Conservation (phyloP, 1,139 yeast genomes). For the Wickerhamomyces sp. region DNA sequence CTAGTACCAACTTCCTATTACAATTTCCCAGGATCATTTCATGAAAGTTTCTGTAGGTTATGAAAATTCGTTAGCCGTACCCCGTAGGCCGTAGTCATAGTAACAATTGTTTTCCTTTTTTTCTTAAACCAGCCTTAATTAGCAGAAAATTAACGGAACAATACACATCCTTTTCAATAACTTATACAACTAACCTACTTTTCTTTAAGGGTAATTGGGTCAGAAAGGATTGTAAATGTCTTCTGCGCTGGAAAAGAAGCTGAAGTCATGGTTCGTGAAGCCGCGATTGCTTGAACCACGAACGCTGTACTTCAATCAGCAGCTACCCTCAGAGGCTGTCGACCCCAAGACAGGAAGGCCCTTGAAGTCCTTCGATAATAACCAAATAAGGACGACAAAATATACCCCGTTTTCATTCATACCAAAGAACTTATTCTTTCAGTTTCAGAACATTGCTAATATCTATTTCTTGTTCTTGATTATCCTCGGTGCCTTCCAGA, state of each 20-base stretch:
- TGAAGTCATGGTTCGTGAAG: constrained; percentile 10
- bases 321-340: constrained; percentile 55
- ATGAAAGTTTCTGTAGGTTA: no score
- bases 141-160: no score
- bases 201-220: no score
- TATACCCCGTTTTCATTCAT: constrained; percentile 87
- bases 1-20: no score
- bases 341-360: constrained; percentile 62
- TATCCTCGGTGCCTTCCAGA: constrained; percentile 80
- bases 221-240: no score
- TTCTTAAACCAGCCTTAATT: no score
- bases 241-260: not conserved
- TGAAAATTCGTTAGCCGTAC: no score
- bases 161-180: no score
- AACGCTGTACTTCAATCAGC: constrained; percentile 60
- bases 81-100: no score
- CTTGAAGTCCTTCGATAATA: constrained; percentile 56
- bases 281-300: constrained; percentile 33
- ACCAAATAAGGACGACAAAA: constrained; percentile 91
- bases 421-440: constrained; percentile 76
- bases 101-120: no score
- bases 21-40: no score
- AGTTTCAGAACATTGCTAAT: constrained; percentile 88
- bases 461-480: constrained; percentile 77
- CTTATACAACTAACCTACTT: no score